These are phyloP conservation scores for Microcyclospora pomicola DNA, from an alignment of 2,329 filamentous ascomycete genomes.

Conservation along the genomic window DNA sequence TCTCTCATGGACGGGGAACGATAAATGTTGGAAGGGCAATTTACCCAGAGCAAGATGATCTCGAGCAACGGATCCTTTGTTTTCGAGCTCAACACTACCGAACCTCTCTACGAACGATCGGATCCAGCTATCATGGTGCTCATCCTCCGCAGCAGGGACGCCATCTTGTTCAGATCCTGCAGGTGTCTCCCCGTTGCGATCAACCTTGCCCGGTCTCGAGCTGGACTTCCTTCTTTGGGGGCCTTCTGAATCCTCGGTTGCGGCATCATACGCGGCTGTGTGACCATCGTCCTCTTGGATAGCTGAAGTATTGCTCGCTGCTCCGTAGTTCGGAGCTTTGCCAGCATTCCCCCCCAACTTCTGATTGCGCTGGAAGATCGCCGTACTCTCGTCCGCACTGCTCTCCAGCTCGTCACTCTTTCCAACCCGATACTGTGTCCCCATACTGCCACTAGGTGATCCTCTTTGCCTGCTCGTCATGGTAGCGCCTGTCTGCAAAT, in stretches of 20 bases:
- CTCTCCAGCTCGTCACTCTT: slow-evolving; percentile 17
- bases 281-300: background rate
- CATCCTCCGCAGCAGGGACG: slow-evolving; percentile 9
- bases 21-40: slow-evolving; percentile 6
- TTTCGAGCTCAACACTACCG: slow-evolving; percentile 62
- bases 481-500: slow-evolving; percentile 7
- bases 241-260: slow-evolving; percentile 7
- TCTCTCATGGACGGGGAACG: background rate
- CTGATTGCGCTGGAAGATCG: slow-evolving; percentile 20
- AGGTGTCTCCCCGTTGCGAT: slow-evolving; percentile 2
- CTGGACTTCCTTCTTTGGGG: slow-evolving; percentile 6
- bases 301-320: slow-evolving; percentile 4
- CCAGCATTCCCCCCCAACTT: slow-evolving; percentile 1
- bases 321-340: slow-evolving; percentile 10
- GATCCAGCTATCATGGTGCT: slow-evolving; percentile 36
- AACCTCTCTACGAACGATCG: slow-evolving; percentile 42
- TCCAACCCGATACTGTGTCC: slow-evolving; percentile 3
- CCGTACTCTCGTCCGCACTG: slow-evolving; percentile 29
- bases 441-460: slow-evolving; percentile 1
- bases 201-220: slow-evolving; percentile 6
- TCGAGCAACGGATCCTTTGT: slow-evolving; percentile 70
- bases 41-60: slow-evolving; percentile 69
- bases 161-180: slow-evolving; percentile 1
- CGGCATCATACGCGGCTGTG: slow-evolving; percentile 9
- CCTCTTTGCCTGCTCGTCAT: slow-evolving; percentile 2